Evolutionary conservation across 2,329 filamentous ascomycete genomes (phyloP).

Genomic region (Dryadomyces quercivorus): DNA sequence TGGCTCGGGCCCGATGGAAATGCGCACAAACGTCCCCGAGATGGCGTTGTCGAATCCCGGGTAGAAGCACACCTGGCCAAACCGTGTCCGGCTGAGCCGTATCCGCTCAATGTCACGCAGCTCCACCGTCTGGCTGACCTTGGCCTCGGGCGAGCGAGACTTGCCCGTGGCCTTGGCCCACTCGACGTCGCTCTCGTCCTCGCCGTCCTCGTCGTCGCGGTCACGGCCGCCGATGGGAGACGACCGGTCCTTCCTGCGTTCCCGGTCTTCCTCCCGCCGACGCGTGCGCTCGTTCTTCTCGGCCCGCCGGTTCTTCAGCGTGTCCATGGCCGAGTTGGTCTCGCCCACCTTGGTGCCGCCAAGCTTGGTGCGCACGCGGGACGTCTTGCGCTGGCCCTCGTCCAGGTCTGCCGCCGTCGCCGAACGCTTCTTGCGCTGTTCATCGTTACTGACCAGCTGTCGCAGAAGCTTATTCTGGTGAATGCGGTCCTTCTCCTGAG

Average conservation of each 20-base stretch:
- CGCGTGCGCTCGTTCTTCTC: slow-evolving; percentile 54
- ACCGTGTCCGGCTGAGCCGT: slow-evolving; percentile 72
- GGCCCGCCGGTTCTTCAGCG: slow-evolving; percentile 46
- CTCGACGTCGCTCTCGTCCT: slow-evolving; percentile 65
- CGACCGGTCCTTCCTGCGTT: slow-evolving; percentile 39
- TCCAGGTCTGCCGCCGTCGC: slow-evolving; percentile 68
- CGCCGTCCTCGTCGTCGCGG: slow-evolving; percentile 42
- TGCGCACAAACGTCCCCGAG: slow-evolving; percentile 71
- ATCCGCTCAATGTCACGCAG: slow-evolving; percentile 76
- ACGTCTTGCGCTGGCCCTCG: slow-evolving; percentile 61
- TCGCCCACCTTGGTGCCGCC: slow-evolving; percentile 56
- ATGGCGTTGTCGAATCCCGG: slow-evolving; percentile 78
- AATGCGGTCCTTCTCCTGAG: slow-evolving; percentile 68
- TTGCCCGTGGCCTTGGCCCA: slow-evolving; percentile 48
- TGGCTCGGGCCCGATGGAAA: slow-evolving; percentile 69
- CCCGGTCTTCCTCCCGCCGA: slow-evolving; percentile 50
- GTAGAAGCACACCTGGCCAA: slow-evolving; percentile 86
- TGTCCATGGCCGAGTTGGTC: slow-evolving; percentile 61
- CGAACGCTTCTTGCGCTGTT: slow-evolving; percentile 64
- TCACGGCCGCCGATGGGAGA: slow-evolving; percentile 16
- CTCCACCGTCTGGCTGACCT: slow-evolving; percentile 57
- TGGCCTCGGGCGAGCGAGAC: slow-evolving; percentile 41
- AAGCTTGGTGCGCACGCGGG: slow-evolving; percentile 56
- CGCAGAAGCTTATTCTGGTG: slow-evolving; percentile 74
- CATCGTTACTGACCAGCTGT: slow-evolving; percentile 58